Evolutionary conservation across 768 basidiomycete genomes (phyloP).

Genomic region (Butyriboletus loyo): DNA sequence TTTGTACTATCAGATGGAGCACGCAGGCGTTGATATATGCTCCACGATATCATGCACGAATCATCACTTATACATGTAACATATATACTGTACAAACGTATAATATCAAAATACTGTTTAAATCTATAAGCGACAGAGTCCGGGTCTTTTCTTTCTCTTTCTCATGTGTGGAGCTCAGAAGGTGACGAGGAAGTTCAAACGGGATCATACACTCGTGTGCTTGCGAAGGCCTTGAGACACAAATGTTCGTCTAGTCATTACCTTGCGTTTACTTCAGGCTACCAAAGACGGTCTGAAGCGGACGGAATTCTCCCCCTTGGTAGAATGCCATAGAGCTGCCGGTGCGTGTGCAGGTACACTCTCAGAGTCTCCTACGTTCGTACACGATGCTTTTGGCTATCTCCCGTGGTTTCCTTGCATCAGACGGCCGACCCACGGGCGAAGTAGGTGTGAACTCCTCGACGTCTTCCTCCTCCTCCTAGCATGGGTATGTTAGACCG

Average conservation of each 20-base stretch:
- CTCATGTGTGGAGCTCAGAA: slow-evolving; percentile 16
- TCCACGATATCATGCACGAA: neutral
- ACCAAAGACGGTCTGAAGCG: slow-evolving; percentile 5
- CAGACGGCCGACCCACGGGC: neutral
- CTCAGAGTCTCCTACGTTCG: slow-evolving; percentile 12
- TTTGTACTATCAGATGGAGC: neutral
- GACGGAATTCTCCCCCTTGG: neutral
- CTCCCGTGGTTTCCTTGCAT: neutral
- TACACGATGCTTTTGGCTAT: slow-evolving; percentile 23
- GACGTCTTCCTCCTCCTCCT: slow-evolving; percentile 26
- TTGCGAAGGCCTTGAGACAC: slow-evolving; percentile 1
- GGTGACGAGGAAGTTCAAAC: slow-evolving; percentile 24
- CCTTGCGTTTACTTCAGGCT: slow-evolving; percentile 26
- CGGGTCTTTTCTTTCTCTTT: too few species aligned
- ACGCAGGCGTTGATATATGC: neutral
- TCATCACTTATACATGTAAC: neutral
- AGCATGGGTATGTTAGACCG: slow-evolving; percentile 28
- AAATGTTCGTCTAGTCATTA: neutral
- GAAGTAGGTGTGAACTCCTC: slow-evolving; percentile 13
- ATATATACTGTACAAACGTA: neutral
- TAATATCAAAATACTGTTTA: neutral
- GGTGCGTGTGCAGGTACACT: neutral
- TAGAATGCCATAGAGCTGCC: slow-evolving; percentile 3
- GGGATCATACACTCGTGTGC: slow-evolving; percentile 7
- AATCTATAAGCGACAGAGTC: neutral